Base-by-base conservation (phyloP, 306 rosid species). In the Medicago arabica region DNA sequence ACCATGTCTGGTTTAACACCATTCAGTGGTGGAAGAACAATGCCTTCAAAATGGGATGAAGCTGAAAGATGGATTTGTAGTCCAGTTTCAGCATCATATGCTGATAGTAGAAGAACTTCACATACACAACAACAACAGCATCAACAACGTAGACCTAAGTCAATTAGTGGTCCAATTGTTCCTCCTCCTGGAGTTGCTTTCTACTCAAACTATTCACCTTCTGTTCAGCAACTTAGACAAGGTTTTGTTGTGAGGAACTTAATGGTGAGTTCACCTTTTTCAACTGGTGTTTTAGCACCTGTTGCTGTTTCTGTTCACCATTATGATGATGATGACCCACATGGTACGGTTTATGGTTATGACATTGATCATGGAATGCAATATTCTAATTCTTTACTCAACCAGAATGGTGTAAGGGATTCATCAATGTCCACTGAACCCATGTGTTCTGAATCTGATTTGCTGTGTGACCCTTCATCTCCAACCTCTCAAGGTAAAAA, bases 31-130 rank as follows among this genome's bases (percentile, higher is more conserved):
- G 98, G 98, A 31, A 86, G 95, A 81, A 76, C 93, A 21, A 12
- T 87, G 78, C 97, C 97, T 19, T 93, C 98, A 4, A 93, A 93
- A 81, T 93, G 98, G 98, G 98, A 93, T 43, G 97, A 93, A 58
- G 97, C 98, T 4, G 98, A 93, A 83, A 84, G 98, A 71, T 93
- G 98, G 98, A 91, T 93, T 83, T 86, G 91, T 72, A 93, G 98
- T 78, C 98, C 98, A 3, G 69, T 85, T 70, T 70, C 87, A 0
- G 83, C 81, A 19, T 18, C 53, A 1, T 75, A 62, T 80, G 77
- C 73, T 18, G 75, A 60, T 12, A 69, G 61, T 75, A 82, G 83
- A 81, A 82, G 83, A 81, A 76, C 36, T 39, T 75, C 83, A 15
- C 64, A 76, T 76, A 67, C 77, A 10, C 89, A 84, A 25, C 84